phyloP scores from a whole-genome alignment of 768 basidiomycete species.

The Phylloporus sp. region DNA sequence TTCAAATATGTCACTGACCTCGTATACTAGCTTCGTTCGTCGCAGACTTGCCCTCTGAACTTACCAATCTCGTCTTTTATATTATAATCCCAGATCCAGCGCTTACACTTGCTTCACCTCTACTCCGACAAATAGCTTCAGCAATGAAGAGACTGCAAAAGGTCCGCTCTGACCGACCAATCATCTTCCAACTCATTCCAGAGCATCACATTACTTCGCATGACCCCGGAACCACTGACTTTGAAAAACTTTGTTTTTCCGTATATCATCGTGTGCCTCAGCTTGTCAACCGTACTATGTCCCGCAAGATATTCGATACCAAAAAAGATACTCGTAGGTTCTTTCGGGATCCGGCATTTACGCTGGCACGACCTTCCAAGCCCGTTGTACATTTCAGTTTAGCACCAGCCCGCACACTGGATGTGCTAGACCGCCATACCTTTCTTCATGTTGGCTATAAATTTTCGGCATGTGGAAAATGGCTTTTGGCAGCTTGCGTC shows the following conservation, averaged over 20 bases:
- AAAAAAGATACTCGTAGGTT: conserved; percentile 41
- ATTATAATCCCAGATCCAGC: conserved; percentile 58
- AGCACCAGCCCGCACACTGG: conserved; percentile 40
- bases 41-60: conserved; percentile 36
- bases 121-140: conserved; percentile 67
- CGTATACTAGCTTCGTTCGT: conserved; percentile 46
- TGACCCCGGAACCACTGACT: conserved; percentile 20
- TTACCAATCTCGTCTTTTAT: conserved; percentile 58
- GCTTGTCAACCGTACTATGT: conserved; percentile 57
- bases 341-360: conserved; percentile 65
- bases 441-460: conserved; percentile 77
- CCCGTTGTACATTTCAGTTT: conserved; percentile 37
- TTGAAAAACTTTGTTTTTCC: conserved; percentile 54
- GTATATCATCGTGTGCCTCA: conserved; percentile 70
- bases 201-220: conserved; percentile 51
- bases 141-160: conserved; percentile 56
- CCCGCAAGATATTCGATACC: conserved; percentile 44
- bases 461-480: conserved; percentile 62
- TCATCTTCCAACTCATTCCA: conserved; percentile 73
- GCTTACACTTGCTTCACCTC: conserved; percentile 60
- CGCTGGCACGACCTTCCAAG: conserved; percentile 47
- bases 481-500: conserved; percentile 70
- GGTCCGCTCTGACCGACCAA: conserved; percentile 42
- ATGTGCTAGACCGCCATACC: conserved; percentile 54
- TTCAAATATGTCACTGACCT: background rate